Conservation (phyloP, 2,329 filamentous ascomycete genomes). For the Thelonectria blattea region DNA sequence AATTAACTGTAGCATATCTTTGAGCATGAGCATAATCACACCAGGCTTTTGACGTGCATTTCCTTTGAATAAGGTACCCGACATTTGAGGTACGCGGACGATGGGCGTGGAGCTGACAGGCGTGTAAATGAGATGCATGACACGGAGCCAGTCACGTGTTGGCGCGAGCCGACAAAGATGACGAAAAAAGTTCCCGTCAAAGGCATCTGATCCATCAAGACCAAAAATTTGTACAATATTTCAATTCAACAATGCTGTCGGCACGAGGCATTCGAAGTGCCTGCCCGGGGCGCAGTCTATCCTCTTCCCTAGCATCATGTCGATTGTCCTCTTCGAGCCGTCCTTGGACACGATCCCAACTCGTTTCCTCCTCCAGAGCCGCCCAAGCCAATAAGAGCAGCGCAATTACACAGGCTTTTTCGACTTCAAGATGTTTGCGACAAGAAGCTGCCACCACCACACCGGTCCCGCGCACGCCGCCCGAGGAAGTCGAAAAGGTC, state of each 20-base stretch:
- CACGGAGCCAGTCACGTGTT: slow-evolving; percentile 39
- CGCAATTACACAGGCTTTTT: slow-evolving; percentile 40
- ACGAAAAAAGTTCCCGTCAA: slow-evolving; percentile 34
- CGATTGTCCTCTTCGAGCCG: slow-evolving; percentile 20
- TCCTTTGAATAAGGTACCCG: too few relatives aligned
- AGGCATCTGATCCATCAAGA: slow-evolving; percentile 14
- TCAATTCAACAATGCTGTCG: slow-evolving; percentile 42
- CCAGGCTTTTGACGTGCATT: neutral
- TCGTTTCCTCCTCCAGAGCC: slow-evolving; percentile 24
- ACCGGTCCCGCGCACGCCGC: slow-evolving; percentile 14
- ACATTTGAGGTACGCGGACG: too few relatives aligned
- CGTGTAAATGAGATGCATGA: neutral
- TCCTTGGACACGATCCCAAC: slow-evolving; percentile 26
- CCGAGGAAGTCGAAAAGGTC: slow-evolving; percentile 61
- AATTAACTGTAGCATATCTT: neutral
- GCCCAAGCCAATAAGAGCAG: slow-evolving; percentile 36
- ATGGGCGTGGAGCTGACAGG: too few relatives aligned
- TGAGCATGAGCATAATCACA: neutral
- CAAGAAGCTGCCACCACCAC: slow-evolving; percentile 24
- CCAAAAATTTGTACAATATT: slow-evolving; percentile 25
- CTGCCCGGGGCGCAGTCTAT: slow-evolving; percentile 39
- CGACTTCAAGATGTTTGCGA: slow-evolving; percentile 35
- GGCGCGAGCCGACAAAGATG: slow-evolving; percentile 15
- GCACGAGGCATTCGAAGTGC: slow-evolving; percentile 43
- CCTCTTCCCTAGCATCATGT: slow-evolving; percentile 21